Conservation (phyloP, 306 rosid genomes). For the Carpinus viminea region DNA sequence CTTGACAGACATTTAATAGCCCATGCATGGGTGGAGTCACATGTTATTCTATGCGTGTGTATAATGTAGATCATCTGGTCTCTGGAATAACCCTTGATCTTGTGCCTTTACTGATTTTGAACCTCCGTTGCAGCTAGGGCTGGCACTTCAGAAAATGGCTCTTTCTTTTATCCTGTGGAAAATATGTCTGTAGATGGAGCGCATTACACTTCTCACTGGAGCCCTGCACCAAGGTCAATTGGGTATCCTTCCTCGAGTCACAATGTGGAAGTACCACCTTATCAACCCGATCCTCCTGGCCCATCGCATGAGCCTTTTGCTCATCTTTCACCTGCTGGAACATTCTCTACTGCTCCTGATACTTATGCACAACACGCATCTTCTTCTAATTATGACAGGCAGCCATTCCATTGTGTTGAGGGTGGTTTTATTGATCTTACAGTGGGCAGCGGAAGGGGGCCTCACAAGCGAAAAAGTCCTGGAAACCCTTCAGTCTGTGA, state of each 20-base stretch:
- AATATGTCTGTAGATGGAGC: constrained; percentile 53
- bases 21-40: not conserved
- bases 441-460: constrained; percentile 68
- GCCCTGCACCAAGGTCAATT: constrained; percentile 51
- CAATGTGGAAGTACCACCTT: constrained; percentile 53
- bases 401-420: constrained; percentile 57
- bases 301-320: constrained; percentile 61
- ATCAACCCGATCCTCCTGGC: constrained; percentile 60
- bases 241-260: constrained; percentile 63
- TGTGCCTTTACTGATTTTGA: constrained; percentile 14
- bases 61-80: not conserved
- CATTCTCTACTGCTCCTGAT: constrained; percentile 49
- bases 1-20: not conserved
- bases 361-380: constrained; percentile 53
- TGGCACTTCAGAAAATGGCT: constrained; percentile 57
- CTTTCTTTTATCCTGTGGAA: constrained; percentile 59
- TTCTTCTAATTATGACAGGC: constrained; percentile 67
- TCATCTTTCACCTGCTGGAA: constrained; percentile 56
- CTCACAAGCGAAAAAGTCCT: constrained; percentile 84
- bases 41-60: not conserved
- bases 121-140: constrained; percentile 51
- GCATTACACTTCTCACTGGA: constrained; percentile 65
- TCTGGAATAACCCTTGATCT: not conserved
- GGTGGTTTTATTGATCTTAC: constrained; percentile 69
- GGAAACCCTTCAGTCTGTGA: constrained; percentile 68